phyloP scores from a whole-genome alignment of 306 rosid genomes.

The Comarum palustre region DNA sequence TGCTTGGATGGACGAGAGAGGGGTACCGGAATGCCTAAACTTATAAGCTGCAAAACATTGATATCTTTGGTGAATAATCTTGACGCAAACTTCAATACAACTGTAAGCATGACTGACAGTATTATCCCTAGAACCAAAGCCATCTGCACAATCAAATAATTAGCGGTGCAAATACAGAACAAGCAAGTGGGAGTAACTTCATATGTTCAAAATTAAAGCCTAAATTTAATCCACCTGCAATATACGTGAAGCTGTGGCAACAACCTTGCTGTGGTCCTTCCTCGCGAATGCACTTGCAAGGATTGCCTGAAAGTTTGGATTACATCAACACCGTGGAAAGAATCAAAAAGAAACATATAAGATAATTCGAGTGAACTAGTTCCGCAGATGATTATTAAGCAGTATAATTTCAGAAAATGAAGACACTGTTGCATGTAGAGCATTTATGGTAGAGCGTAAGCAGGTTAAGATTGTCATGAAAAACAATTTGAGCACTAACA shows the following conservation, averaged over 20 bases:
- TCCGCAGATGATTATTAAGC: not conserved
- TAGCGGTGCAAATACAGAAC: not conserved
- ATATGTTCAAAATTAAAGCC: not conserved
- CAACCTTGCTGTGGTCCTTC: constrained; percentile 60
- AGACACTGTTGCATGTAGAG: not conserved
- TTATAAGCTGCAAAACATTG: constrained; percentile 28
- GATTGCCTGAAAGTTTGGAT: constrained; percentile 54
- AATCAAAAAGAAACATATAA: not conserved
- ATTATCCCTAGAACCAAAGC: constrained; percentile 32
- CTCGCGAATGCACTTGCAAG: constrained; percentile 88
- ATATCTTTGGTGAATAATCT: constrained; percentile 33
- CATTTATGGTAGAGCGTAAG: not conserved
- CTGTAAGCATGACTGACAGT: constrained; percentile 25
- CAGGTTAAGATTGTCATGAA: not conserved
- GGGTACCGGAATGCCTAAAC: constrained; percentile 40
- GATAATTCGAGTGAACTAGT: not conserved
- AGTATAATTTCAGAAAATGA: not conserved
- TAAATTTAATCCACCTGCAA: constrained; percentile 44
- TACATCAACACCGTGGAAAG: not conserved
- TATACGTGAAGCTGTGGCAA: constrained; percentile 66
- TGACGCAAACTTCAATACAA: constrained; percentile 21
- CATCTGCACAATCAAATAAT: constrained; percentile 29
- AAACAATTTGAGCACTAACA: not conserved
- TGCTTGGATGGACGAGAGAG: constrained; percentile 1
- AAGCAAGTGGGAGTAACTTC: not conserved